A percentile compares a stretch with the other conserved stretches of the same genome.
phyloP scores from a whole-genome alignment of 78 protist species.

The Mastigamoeba balamuthi region DNA sequence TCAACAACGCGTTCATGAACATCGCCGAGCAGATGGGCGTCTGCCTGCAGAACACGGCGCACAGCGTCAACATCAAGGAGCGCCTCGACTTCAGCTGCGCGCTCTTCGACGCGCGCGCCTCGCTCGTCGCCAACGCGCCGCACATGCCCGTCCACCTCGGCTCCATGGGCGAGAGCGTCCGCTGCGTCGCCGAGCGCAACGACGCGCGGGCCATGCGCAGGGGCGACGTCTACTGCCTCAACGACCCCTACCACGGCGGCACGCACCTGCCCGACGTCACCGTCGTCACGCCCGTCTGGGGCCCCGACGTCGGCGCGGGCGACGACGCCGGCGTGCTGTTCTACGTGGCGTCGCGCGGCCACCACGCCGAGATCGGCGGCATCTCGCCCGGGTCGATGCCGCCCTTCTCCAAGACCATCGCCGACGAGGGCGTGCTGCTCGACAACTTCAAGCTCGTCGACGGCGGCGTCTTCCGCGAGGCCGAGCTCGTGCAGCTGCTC shows the following conservation, averaged over 20 bases:
- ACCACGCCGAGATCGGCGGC: slow-evolving; percentile 96
- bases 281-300: slow-evolving; percentile 80
- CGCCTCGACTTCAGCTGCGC: slow-evolving; percentile 92
- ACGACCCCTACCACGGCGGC: slow-evolving; percentile 92
- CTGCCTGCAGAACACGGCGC: slow-evolving; percentile 83
- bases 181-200: no score
- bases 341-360: slow-evolving; percentile 90
- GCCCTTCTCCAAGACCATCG: slow-evolving; percentile 59
- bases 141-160: slow-evolving; percentile 94
- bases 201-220: no score
- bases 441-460: slow-evolving; percentile 52
- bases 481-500: slow-evolving; percentile 17
- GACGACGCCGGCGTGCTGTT: slow-evolving; percentile 43
- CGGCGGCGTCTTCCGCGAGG: slow-evolving; percentile 29
- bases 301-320: background rate
- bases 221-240: no score
- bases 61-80: slow-evolving; percentile 87
- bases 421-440: slow-evolving; percentile 82
- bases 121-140: slow-evolving; percentile 94
- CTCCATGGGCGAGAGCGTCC: slow-evolving; percentile 40
- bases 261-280: slow-evolving; percentile 93
- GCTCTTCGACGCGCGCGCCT: slow-evolving; percentile 67
- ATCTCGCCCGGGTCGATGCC: slow-evolving; percentile 94
- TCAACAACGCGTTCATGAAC: slow-evolving; percentile 86
- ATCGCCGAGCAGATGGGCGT: slow-evolving; percentile 97